Conservation (phyloP, 768 basidiomycete genomes). For the Mycena amicta region DNA sequence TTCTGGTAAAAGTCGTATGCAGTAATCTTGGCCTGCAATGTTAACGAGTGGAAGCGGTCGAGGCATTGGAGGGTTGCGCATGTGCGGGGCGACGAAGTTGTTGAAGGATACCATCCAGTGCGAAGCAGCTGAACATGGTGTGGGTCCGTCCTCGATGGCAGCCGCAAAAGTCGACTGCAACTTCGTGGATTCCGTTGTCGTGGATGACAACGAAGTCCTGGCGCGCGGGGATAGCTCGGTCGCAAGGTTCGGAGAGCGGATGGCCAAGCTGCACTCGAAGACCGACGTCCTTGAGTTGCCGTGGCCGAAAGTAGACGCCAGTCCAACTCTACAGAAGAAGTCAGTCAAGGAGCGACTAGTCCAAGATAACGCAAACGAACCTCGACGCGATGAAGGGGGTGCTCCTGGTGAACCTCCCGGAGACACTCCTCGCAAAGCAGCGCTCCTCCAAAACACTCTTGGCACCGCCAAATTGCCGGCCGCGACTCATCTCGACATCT, state of each 20-base stretch:
- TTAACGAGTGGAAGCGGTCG: slow-evolving; percentile 8
- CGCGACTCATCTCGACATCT: not conserved
- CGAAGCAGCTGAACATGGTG: not conserved
- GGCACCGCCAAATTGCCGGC: not conserved
- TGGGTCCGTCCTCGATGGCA: slow-evolving; percentile 9
- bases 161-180: slow-evolving; percentile 25
- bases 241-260: slow-evolving; percentile 6
- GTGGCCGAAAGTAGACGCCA: not conserved
- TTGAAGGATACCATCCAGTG: slow-evolving; percentile 10
- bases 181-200: slow-evolving; percentile 25
- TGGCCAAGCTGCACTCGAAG: slow-evolving; percentile 29
- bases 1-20: slow-evolving; percentile 18
- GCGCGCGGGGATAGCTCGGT: not conserved
- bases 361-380: slow-evolving; percentile 8
- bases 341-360: not conserved
- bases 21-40: slow-evolving; percentile 14
- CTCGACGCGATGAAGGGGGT: slow-evolving; percentile 22
- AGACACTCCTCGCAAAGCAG: slow-evolving; percentile 10
- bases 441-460: not conserved
- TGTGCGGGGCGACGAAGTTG: not conserved
- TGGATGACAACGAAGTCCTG: slow-evolving; percentile 23
- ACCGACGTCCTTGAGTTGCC: slow-evolving; percentile 11
- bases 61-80: slow-evolving; percentile 5
- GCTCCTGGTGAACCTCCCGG: not conserved
- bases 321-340: not conserved